Evolutionary conservation across 495 filamentous ascomycete species (phyloP).

Genomic region (Chaetomium tenue): DNA sequence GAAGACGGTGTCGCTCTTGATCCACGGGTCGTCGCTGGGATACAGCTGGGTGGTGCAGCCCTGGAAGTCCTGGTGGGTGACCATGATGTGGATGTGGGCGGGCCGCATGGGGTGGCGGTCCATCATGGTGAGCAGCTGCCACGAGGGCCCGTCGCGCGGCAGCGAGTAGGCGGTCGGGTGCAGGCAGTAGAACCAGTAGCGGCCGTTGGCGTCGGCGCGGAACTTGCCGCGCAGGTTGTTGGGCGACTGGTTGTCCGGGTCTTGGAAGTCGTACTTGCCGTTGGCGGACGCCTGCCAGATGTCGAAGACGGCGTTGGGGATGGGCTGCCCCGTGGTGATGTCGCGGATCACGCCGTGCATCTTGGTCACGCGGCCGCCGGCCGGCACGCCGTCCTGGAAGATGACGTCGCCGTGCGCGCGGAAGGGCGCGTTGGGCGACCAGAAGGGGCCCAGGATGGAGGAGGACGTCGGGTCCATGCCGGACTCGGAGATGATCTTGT

Average conservation of each 20-base stretch:
- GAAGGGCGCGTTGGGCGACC: conserved; percentile 79
- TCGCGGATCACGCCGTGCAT: conserved; percentile 78
- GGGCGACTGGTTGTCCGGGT: conserved; percentile 68
- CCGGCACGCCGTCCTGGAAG: conserved; percentile 62
- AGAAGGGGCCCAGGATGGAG: conserved; percentile 84
- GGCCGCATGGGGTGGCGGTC: conserved; percentile 82
- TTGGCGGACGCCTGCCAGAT: conserved; percentile 86
- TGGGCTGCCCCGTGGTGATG: conserved; percentile 67
- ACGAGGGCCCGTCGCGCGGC: conserved; percentile 71
- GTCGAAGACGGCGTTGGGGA: conserved; percentile 70
- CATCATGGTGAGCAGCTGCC: conserved; percentile 64
- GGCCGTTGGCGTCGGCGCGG: conserved; percentile 69
- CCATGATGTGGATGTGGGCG: conserved; percentile 82
- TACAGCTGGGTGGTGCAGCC: conserved; percentile 77
- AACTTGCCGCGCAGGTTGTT: conserved; percentile 87
- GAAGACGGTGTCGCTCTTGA: conserved; percentile 71
- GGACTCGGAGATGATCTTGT: conserved; percentile 71
- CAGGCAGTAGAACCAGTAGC: conserved; percentile 79
- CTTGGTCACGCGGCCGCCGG: conserved; percentile 60
- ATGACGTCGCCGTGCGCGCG: conserved; percentile 66
- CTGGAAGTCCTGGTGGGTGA: conserved; percentile 54
- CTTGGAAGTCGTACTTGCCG: conserved; percentile 88
- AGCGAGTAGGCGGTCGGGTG: conserved; percentile 78
- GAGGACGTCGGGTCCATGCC: conserved; percentile 72
- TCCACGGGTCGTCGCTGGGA: conserved; percentile 65